Evolutionary conservation across 441 rosid genomes (phyloP).

Genomic region (Viola pubescens): DNA sequence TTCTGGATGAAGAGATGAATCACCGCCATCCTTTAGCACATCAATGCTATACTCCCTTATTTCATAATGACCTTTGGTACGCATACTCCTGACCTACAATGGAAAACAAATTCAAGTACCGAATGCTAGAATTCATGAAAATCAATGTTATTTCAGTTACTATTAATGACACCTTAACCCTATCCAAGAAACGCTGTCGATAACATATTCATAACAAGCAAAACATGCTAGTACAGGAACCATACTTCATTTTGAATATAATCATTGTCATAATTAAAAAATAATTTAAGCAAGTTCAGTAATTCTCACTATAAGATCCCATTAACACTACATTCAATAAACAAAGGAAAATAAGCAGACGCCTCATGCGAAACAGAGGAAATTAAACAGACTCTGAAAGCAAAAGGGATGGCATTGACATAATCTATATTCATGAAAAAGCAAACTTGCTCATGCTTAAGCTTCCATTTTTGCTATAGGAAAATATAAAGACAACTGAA

Average conservation of each 20-base stretch:
- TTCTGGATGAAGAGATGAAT: conserved; percentile 41
- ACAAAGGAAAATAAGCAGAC: too few relatives aligned
- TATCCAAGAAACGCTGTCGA: too few relatives aligned
- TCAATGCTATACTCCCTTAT: conserved; percentile 81
- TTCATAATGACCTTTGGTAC: conserved; percentile 68
- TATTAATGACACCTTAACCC: too few relatives aligned
- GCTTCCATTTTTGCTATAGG: conserved; percentile 1
- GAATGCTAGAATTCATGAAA: conserved; percentile 15
- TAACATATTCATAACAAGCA: too few relatives aligned
- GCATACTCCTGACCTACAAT: conserved; percentile 55
- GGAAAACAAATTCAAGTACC: conserved; percentile 13
- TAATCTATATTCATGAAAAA: conserved; percentile 3
- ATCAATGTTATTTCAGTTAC: neutral
- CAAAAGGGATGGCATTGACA: neutral
- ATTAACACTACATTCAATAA: too few relatives aligned
- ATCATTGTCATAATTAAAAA: too few relatives aligned
- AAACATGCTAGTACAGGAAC: neutral
- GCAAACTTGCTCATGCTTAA: conserved; percentile 9
- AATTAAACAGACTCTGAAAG: neutral
- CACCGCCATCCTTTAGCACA: conserved; percentile 63
- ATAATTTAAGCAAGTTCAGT: neutral
- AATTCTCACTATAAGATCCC: neutral
- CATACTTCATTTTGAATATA: neutral
- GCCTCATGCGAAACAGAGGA: neutral
- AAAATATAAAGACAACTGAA: neutral